These are phyloP conservation scores for Argentina anserina DNA, from an alignment of 306 rosid species.

Conservation along the genomic window DNA sequence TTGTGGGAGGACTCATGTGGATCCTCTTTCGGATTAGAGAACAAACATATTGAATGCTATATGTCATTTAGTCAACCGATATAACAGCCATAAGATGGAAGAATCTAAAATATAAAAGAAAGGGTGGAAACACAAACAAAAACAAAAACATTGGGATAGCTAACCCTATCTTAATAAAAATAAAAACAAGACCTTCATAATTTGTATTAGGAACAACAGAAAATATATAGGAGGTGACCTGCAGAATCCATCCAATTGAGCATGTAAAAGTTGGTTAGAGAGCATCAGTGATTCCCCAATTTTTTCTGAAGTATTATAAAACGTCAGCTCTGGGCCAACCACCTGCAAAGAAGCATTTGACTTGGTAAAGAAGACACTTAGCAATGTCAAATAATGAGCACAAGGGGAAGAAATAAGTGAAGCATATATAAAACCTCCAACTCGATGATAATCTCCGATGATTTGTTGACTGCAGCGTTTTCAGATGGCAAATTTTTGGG, in stretches of 20 bases:
- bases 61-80: background rate
- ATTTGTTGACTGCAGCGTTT: constrained; percentile 33
- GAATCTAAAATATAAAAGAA: background rate
- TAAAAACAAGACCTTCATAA: background rate
- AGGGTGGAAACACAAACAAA: background rate
- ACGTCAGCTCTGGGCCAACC: constrained; percentile 90
- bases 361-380: constrained; percentile 4
- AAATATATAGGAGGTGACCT: constrained; percentile 42
- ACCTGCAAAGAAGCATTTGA: constrained; percentile 50
- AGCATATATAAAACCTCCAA: constrained; percentile 59
- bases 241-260: constrained; percentile 85
- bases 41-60: background rate
- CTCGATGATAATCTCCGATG: constrained; percentile 63
- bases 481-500: constrained; percentile 36
- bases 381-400: background rate
- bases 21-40: background rate
- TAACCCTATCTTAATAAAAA: background rate
- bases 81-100: background rate
- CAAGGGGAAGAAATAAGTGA: background rate
- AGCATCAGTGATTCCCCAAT: constrained; percentile 55
- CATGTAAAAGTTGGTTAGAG: constrained; percentile 81
- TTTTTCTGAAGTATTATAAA: constrained; percentile 71
- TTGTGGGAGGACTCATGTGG: background rate
- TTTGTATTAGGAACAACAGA: background rate
- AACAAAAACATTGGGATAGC: background rate